A percentile compares a stretch with the other conserved stretches of the same genome.
Conservation (phyloP, 352 stramenopile species). For the Phytophthora pini region DNA sequence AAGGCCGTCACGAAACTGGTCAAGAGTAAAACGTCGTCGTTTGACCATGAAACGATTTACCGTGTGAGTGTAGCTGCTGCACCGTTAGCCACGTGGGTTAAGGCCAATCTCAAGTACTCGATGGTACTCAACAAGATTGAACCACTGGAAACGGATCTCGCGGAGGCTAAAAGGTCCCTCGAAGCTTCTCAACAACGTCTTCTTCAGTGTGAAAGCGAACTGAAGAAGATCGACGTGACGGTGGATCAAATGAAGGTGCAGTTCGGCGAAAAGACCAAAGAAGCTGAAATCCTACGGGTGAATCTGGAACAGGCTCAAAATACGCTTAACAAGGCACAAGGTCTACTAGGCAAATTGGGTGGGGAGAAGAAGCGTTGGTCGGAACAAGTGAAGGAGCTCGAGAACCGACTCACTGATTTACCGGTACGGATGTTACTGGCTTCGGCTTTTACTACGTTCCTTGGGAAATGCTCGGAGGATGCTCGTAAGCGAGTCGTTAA, state of each 20-base stretch:
- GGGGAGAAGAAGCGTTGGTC: constrained; percentile 94
- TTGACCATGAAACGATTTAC: constrained; percentile 95
- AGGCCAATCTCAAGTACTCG: constrained; percentile 95
- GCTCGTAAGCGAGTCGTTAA: constrained; percentile 76
- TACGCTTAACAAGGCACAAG: constrained; percentile 93
- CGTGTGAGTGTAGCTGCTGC: constrained; percentile 94
- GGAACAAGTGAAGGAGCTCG: constrained; percentile 88
- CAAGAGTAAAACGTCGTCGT: constrained; percentile 93
- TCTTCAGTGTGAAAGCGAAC: constrained; percentile 89
- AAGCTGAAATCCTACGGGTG: constrained; percentile 91
- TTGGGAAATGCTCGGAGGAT: constrained; percentile 93
- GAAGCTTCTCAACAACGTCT: constrained; percentile 90
- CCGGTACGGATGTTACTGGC: constrained; percentile 92
- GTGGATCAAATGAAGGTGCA: constrained; percentile 92
- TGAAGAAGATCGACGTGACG: constrained; percentile 91
- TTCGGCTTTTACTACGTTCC: constrained; percentile 93
- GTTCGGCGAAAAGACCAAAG: constrained; percentile 92
- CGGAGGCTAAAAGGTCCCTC: constrained; percentile 88
- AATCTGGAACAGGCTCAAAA: constrained; percentile 89
- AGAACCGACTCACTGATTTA: constrained; percentile 77
- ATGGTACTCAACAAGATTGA: constrained; percentile 97
- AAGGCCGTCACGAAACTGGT: constrained; percentile 93
- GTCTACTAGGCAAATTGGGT: constrained; percentile 89
- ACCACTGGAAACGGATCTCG: constrained; percentile 91
- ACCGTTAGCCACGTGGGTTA: constrained; percentile 95